These are phyloP conservation scores for Silene noctiflora DNA, from an alignment of 179 eudicot genomes.

Conservation along the genomic window DNA sequence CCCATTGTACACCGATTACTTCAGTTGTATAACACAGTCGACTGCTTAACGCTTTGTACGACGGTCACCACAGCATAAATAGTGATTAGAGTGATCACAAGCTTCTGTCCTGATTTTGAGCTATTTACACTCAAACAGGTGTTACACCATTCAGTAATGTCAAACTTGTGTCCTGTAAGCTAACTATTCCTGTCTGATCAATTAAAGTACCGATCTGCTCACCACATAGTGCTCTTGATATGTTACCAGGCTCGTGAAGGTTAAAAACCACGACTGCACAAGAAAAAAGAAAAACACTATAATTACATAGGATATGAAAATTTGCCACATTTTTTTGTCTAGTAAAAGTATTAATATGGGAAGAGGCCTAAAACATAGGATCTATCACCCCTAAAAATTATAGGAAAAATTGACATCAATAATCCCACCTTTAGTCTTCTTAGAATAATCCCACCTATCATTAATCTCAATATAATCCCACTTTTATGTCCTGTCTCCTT, in stretches of 20 bases:
- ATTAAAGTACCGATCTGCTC: slow-evolving; percentile 84
- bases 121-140: slow-evolving; percentile 20
- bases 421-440: too few species aligned
- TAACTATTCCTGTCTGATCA: slow-evolving; percentile 66
- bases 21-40: slow-evolving; percentile 12
- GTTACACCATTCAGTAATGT: slow-evolving; percentile 19
- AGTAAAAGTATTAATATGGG: background rate
- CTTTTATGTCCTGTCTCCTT: too few species aligned
- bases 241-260: slow-evolving; percentile 85
- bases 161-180: slow-evolving; percentile 25
- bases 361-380: background rate
- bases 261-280: slow-evolving; percentile 78
- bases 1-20: background rate
- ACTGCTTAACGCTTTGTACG: slow-evolving; percentile 20
- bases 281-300: background rate
- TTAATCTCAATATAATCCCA: too few species aligned
- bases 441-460: too few species aligned
- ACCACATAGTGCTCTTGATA: slow-evolving; percentile 88
- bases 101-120: slow-evolving; percentile 8
- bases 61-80: slow-evolving; percentile 18
- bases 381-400: background rate
- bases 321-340: background rate
- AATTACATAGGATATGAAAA: background rate
- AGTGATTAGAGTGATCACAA: slow-evolving; percentile 13
- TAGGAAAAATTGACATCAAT: too few species aligned